These are phyloP conservation scores for Cornus controversa DNA, from an alignment of 148 eudicot species.

Conservation along the genomic window DNA sequence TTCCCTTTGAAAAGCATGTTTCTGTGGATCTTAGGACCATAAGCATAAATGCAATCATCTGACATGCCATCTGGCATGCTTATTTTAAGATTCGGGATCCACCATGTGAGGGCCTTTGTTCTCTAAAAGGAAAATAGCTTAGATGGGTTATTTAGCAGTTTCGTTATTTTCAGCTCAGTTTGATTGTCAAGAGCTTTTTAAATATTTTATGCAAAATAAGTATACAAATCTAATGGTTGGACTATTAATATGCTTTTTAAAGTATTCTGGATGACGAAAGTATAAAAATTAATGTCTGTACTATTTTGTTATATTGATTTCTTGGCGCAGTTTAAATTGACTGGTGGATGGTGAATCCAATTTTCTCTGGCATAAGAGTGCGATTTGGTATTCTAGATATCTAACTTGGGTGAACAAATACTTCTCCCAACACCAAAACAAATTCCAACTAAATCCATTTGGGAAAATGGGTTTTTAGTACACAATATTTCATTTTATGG, in stretches of 20 bases:
- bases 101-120: background rate
- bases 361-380: background rate
- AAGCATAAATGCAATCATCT: background rate
- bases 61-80: background rate
- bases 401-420: background rate
- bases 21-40: background rate
- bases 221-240: no score
- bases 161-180: no score
- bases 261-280: background rate
- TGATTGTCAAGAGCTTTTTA: no score
- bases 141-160: background rate
- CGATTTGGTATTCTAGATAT: background rate
- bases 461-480: no score
- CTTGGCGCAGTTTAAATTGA: no score
- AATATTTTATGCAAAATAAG: no score
- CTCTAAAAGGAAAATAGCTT: background rate
- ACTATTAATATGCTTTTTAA: no score
- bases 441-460: no score
- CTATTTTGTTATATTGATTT: no score
- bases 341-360: background rate
- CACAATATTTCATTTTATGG: background rate
- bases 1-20: background rate
- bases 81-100: background rate
- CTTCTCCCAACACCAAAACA: background rate
- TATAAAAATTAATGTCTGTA: no score